Base-by-base conservation (phyloP, 306 rosid genomes). In the Quercus ilex region DNA sequence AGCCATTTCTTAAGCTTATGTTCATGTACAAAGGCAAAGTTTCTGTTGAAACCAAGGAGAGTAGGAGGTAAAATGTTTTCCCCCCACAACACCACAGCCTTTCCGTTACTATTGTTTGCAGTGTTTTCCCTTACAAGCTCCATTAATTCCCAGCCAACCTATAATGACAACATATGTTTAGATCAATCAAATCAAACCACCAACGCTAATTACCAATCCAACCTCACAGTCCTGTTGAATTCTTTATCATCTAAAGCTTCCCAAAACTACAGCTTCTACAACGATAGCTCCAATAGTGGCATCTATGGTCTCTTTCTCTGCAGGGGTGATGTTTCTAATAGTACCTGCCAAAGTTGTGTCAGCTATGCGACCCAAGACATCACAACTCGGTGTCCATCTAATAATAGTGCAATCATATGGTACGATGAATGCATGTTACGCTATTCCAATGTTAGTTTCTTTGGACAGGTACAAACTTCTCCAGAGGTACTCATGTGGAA, bases 391-490 rank as follows among this genome's bases (percentile, higher is more conserved):
- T 65, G 71, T 33, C 23, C 51, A 31, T 65, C 71, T 8, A 31
- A 65, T 19, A 31, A 21, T 3, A 65, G 21, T 8, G 71, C 71
- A 21, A 65, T 65, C 71, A 65, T 67, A 0, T 82, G 85, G 88
- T 78, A 80, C 74, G 87, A 82, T 18, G 9, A 35, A 8, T 89
- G 70, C 70, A 64, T 64, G 70, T 15, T 64, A 28, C 84, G 84
- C 57, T 90, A 82, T 78, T 87, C 70, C 20, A 28, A 64, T 15
- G 1, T 6, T 30, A 64, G 3, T 17, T 64, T 64, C 21, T 15
- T 64, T 30, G 70, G 70, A 30, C 10, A 14, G 43, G 21, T 2
- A 5, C 65, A 10, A 64, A 30, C 12, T 2, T 28, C 4, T 1
- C 70, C 70, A 18, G 0, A 0, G 11, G 1, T 28, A n/a, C 2